A percentile compares a stretch with the other conserved stretches of the same genome.
Conservation (phyloP, 2,329 filamentous ascomycete genomes). For the Scopulariopsis brevicaulis region DNA sequence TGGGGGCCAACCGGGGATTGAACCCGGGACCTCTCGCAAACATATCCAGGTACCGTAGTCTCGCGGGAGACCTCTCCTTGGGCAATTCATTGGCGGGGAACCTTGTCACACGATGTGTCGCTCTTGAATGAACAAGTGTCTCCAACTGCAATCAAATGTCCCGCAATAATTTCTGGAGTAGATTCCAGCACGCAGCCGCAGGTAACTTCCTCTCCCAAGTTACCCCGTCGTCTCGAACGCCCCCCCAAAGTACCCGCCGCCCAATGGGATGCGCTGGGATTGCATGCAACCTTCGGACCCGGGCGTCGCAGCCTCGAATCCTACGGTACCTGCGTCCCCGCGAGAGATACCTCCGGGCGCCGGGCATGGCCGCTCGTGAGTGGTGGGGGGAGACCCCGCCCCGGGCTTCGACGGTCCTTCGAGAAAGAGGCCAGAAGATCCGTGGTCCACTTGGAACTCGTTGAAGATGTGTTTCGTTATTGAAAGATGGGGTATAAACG, state of each 20-base stretch:
- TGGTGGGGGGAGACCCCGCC: not conserved
- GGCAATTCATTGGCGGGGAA: too few species aligned
- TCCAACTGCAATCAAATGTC: too few species aligned
- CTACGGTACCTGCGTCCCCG: not conserved
- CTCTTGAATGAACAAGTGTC: too few species aligned
- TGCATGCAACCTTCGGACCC: not conserved
- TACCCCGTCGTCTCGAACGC: not conserved
- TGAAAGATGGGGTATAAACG: too few species aligned
- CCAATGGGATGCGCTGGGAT: not conserved
- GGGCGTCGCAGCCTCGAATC: not conserved
- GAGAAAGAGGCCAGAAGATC: not conserved
- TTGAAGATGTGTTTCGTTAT: too few species aligned
- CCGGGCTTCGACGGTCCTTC: not conserved
- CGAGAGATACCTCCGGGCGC: not conserved
- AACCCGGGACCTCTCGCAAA: conserved; percentile 3
- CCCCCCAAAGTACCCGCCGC: not conserved
- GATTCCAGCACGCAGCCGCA: conserved; percentile 5
- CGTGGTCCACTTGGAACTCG: not conserved
- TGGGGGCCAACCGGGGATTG: conserved; percentile 2
- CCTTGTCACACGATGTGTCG: too few species aligned
- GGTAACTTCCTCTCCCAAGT: conserved; percentile 2
- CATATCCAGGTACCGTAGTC: too few species aligned
- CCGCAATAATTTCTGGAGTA: too few species aligned
- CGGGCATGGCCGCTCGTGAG: too few species aligned
- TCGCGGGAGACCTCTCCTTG: too few species aligned